Conservation (phyloP, 108 stramenopile species). For the Seminavis robusta region DNA sequence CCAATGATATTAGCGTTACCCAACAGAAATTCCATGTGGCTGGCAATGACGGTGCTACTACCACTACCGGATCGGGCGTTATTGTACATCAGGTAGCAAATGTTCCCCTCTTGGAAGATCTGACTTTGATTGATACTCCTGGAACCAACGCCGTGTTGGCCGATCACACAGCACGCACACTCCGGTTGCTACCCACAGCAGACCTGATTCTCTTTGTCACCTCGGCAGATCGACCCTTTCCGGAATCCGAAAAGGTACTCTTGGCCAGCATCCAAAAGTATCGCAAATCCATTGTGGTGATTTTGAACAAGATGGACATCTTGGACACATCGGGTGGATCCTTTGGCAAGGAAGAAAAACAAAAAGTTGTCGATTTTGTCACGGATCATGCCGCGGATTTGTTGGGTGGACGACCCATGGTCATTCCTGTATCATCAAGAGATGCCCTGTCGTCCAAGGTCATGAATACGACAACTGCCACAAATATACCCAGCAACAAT, state of each 20-base stretch:
- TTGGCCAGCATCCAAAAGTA: slow-evolving; percentile 62
- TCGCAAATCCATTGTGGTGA: slow-evolving; percentile 68
- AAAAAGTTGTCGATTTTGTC: slow-evolving; percentile 73
- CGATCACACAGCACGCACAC: slow-evolving; percentile 69
- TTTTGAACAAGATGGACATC: slow-evolving; percentile 89
- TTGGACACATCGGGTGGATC: slow-evolving; percentile 59
- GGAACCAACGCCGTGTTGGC: slow-evolving; percentile 78
- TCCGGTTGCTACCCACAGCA: slow-evolving; percentile 67
- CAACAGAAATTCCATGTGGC: neutral
- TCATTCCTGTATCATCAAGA: slow-evolving; percentile 68
- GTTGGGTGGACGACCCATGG: slow-evolving; percentile 64
- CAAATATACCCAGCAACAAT: neutral
- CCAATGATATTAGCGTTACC: neutral
- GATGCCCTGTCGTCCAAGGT: slow-evolving; percentile 67
- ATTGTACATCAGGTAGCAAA: slow-evolving; percentile 21
- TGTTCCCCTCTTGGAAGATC: slow-evolving; percentile 57
- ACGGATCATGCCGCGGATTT: slow-evolving; percentile 62
- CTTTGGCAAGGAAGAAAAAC: slow-evolving; percentile 57
- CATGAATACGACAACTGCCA: slow-evolving; percentile 16
- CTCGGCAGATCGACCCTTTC: slow-evolving; percentile 82
- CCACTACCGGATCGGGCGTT: neutral
- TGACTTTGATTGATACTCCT: slow-evolving; percentile 81
- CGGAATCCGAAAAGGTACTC: slow-evolving; percentile 61
- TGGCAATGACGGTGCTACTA: slow-evolving; percentile 1
- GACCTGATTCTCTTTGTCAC: slow-evolving; percentile 84